phyloP scores from a whole-genome alignment of 2,329 filamentous ascomycete species.

The Trichoderma hamatum region DNA sequence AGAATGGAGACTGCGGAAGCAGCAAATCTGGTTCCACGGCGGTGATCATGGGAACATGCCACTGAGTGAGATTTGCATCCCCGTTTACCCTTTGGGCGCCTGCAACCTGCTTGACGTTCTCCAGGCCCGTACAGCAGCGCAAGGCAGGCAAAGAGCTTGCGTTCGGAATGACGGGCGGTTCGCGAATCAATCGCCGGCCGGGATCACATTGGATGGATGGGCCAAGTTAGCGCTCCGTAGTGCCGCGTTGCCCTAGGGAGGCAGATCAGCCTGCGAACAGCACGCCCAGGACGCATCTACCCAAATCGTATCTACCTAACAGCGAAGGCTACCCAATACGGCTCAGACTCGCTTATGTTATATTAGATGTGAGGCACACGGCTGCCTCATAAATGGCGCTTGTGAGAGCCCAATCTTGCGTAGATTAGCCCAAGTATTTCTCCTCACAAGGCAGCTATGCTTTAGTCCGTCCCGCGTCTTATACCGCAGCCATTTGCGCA shows the following conservation, averaged over 20 bases:
- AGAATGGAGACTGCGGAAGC: constrained; percentile 5
- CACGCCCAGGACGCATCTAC: no score
- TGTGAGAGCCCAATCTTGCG: not conserved
- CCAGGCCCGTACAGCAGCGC: not conserved
- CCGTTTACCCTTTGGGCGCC: not conserved
- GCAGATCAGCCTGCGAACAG: no score
- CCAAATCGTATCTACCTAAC: not conserved
- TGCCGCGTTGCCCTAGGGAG: not conserved
- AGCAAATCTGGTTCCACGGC: constrained; percentile 17
- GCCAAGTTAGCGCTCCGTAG: constrained; percentile 1
- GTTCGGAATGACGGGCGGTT: constrained; percentile 11
- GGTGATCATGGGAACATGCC: constrained; percentile 22
- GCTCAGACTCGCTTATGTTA: not conserved
- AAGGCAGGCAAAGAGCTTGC: constrained; percentile 22
- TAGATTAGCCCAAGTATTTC: no score
- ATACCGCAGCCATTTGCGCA: not conserved
- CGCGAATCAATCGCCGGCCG: constrained; percentile 19
- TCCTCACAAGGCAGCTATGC: not conserved
- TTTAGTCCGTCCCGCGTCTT: not conserved
- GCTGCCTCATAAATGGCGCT: not conserved
- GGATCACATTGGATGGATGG: constrained; percentile 16
- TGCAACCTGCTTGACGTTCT: not conserved
- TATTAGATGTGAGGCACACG: not conserved
- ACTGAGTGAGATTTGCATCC: constrained; percentile 7
- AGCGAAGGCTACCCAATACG: not conserved